Conservation (phyloP, 2,329 filamentous ascomycete species). For the Penicillium janthinellum region DNA sequence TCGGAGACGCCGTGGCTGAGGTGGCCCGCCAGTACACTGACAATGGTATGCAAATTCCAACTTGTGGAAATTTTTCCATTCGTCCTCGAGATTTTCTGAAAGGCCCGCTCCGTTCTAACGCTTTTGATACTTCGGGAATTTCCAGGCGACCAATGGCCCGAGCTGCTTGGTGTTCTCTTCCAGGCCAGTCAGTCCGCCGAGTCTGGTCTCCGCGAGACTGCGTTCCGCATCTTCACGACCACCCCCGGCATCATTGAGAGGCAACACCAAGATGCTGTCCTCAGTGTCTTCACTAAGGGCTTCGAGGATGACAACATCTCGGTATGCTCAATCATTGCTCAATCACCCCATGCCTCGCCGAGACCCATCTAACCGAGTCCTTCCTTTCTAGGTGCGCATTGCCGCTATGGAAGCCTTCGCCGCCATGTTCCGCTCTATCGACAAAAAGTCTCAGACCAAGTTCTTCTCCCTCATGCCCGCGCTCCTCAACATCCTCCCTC, state of each 20-base stretch:
- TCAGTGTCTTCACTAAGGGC: slow-evolving; percentile 83
- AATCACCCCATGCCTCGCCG: not conserved
- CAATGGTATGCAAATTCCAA: slow-evolving; percentile 64
- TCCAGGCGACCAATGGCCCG: slow-evolving; percentile 81
- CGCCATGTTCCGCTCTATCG: slow-evolving; percentile 88
- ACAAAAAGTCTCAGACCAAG: slow-evolving; percentile 83
- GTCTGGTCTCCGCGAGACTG: slow-evolving; percentile 81
- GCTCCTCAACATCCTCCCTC: slow-evolving; percentile 90
- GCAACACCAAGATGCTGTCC: slow-evolving; percentile 89
- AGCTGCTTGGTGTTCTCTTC: slow-evolving; percentile 83
- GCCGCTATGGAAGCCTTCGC: slow-evolving; percentile 96
- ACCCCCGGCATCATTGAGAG: slow-evolving; percentile 95
- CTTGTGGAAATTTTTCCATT: not conserved
- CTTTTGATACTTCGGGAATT: slow-evolving; percentile 18
- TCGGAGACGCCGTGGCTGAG: slow-evolving; percentile 96
- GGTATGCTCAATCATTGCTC: slow-evolving; percentile 51
- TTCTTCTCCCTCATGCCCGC: slow-evolving; percentile 87
- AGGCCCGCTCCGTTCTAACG: slow-evolving; percentile 4
- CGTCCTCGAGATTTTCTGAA: not conserved
- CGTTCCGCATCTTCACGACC: slow-evolving; percentile 92
- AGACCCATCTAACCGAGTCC: slow-evolving; percentile 3
- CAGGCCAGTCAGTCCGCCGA: slow-evolving; percentile 86
- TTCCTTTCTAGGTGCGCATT: slow-evolving; percentile 69
- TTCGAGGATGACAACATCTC: slow-evolving; percentile 86
- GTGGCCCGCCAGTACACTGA: slow-evolving; percentile 93